Evolutionary conservation across 2,329 filamentous ascomycete species (phyloP), one percentile per base, ranked within the genome.

Genomic region (Xylaria polymorpha): DNA sequence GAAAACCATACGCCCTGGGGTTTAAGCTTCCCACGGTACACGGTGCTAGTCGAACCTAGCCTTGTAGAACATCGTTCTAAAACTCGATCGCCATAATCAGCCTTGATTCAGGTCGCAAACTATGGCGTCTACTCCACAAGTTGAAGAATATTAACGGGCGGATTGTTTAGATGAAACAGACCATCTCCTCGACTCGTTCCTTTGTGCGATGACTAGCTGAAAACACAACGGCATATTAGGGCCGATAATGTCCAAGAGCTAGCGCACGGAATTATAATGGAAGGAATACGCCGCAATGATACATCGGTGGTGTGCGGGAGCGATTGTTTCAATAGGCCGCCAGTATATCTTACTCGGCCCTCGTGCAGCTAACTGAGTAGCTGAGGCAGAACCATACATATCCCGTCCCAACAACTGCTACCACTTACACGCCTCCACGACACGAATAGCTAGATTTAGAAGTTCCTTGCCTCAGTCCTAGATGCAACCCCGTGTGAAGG

Each of bases 391-490:
- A 39, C 20, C 37, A 32, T 48, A 12, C 41, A 62, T 56, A 25
- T 20, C 53, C 14, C n/a, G 50, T 57, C 35, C 59, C 53, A 69
- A 64, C 48, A 61, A 37, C 25, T 6, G 25, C 39, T 7, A 9
- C 41, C 29, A 22, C 57, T 43, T 37, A 18, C 22, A 32, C 12
- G 39, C 9, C 35, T 53, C 25, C 12, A 12, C 39, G 14, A 53
- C 7, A 39, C 32, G 58, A 39, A 48, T 63, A 39, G 20, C 55
- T 25, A 32, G 35, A 39, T 32, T n/a, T 18, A 64, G 25, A 18
- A 51, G 41, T 10, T 39, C 56, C 65, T 51, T 66, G 56, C 43
- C 20, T 70, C 37, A 43, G 20, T 59, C 44, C 39, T 68, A 39
- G 51, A 55, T 29, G 14, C 32, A 35, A 18, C 18, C 18, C 44